Conservation (phyloP, 306 rosid species). For the Lathyrus tuberosus region DNA sequence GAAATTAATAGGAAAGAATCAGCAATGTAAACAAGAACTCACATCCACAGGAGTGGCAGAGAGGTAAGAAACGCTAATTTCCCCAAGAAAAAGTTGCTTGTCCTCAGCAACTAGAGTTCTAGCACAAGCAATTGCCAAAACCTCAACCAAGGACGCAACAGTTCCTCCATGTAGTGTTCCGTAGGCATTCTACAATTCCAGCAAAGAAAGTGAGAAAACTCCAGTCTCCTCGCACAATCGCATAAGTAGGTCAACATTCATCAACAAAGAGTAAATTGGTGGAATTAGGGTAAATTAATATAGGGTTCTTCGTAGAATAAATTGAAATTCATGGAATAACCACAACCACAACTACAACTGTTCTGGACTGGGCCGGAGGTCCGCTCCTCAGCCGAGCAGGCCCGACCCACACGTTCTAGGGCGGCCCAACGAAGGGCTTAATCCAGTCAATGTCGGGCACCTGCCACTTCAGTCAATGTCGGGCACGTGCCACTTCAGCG, state of each 20-base stretch:
- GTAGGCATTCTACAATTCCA: slow-evolving; percentile 49
- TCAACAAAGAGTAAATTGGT: background rate
- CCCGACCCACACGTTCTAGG: too few relatives aligned
- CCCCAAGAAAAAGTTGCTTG: slow-evolving; percentile 53
- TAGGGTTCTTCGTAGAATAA: too few relatives aligned
- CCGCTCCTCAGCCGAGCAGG: too few relatives aligned
- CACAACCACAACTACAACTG: too few relatives aligned
- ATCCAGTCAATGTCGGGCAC: too few relatives aligned
- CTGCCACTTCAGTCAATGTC: too few relatives aligned
- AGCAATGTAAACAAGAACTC: slow-evolving; percentile 34
- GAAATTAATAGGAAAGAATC: slow-evolving; percentile 16
- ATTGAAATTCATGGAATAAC: too few relatives aligned
- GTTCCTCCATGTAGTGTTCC: slow-evolving; percentile 52
- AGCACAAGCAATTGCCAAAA: slow-evolving; percentile 50
- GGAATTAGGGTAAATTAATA: too few relatives aligned
- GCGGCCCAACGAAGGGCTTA: too few relatives aligned
- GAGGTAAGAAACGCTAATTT: slow-evolving; percentile 50
- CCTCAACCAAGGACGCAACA: slow-evolving; percentile 47
- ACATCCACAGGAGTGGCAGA: slow-evolving; percentile 46
- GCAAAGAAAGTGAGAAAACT: slow-evolving; percentile 18
- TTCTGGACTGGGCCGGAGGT: too few relatives aligned
- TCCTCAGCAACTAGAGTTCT: slow-evolving; percentile 52
- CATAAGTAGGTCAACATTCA: background rate
- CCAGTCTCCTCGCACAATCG: background rate
- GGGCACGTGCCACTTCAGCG: too few relatives aligned